phyloP scores from a whole-genome alignment of 2,329 filamentous ascomycete species.

The Endoconidiophora polonica region DNA sequence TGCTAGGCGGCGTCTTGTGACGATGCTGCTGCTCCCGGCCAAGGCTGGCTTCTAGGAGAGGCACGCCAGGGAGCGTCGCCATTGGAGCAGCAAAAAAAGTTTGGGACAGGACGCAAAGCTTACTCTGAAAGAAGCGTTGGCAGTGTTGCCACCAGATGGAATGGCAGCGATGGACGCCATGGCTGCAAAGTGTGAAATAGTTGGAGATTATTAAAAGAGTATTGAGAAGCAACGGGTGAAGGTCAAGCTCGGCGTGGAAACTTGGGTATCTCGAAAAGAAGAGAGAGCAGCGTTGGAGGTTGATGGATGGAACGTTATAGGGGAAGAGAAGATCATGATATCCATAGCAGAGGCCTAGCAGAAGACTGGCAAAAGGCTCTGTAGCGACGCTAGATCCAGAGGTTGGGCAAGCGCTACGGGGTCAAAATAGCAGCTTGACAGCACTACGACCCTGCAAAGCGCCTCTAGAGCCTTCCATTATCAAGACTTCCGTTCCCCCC shows the following conservation, averaged over 20 bases:
- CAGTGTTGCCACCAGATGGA: constrained; percentile 21
- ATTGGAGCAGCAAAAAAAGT: not conserved
- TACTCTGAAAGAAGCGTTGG: constrained; percentile 43
- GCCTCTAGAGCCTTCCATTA: constrained; percentile 6
- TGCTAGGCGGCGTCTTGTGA: not conserved
- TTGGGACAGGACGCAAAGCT: constrained; percentile 13
- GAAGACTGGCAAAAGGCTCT: constrained; percentile 1
- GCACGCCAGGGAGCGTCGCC: not conserved
- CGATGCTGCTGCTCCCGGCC: not conserved
- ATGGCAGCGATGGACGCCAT: constrained; percentile 13
- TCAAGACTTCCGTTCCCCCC: not conserved
- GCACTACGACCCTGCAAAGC: not conserved
- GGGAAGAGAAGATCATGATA: constrained; percentile 10
- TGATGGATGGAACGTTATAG: constrained; percentile 3
- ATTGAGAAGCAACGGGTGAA: not conserved
- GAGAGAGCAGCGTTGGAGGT: constrained; percentile 17
- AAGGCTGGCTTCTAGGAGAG: not conserved
- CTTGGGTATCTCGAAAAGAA: constrained; percentile 17
- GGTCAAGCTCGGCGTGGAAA: not conserved
- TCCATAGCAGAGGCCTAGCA: not conserved
- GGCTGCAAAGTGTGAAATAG: not conserved
- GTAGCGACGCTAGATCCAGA: not conserved
- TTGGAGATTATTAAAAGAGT: constrained; percentile 2
- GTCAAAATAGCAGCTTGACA: not conserved
- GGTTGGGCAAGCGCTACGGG: not conserved